Percentiles rank a stretch among this genome's conserved stretches.
These are phyloP conservation scores for Metschnikowia anglica DNA, from an alignment of 805 yeast genomes.

Conservation along the genomic window DNA sequence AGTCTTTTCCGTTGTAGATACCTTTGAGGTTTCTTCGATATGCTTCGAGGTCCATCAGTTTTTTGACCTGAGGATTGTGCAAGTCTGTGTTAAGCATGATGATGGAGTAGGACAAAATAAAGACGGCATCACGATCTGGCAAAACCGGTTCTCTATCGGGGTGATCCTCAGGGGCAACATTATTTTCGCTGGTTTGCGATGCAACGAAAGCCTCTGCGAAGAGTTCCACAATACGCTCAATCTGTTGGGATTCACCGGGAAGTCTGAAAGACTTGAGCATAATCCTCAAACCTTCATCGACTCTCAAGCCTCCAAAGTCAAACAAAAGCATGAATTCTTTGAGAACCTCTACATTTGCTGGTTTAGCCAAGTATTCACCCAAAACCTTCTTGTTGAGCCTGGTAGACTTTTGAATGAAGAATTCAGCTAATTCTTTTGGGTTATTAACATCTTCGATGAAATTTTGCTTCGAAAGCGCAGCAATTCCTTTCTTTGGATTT, in stretches of 20 bases:
- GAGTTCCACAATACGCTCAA: conserved; percentile 84
- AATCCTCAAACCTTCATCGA: conserved; percentile 89
- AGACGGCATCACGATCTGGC: conserved; percentile 84
- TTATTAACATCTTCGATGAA: conserved; percentile 55
- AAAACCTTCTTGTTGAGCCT: conserved; percentile 82
- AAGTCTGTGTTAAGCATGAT: conserved; percentile 93
- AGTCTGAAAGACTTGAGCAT: conserved; percentile 80
- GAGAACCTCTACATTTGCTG: conserved; percentile 59
- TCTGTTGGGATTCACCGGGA: conserved; percentile 97
- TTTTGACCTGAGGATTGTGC: conserved; percentile 89
- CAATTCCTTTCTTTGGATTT: conserved; percentile 75
- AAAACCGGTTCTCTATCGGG: conserved; percentile 44
- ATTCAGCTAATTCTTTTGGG: conserved; percentile 64
- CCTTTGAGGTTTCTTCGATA: conserved; percentile 80
- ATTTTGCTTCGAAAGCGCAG: conserved; percentile 58
- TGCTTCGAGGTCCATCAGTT: conserved; percentile 84
- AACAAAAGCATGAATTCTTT: conserved; percentile 64
- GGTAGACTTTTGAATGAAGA: conserved; percentile 74
- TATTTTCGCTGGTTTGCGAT: conserved; percentile 45
- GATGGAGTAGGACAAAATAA: conserved; percentile 84
- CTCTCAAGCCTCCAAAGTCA: conserved; percentile 75
- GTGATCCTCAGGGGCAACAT: conserved; percentile 23
- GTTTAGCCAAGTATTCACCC: conserved; percentile 84
- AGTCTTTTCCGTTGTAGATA: conserved; percentile 71
- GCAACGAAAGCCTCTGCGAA: conserved; percentile 80